Conservation (phyloP, 164 flowering plant species). For the Liquidambar formosana region DNA sequence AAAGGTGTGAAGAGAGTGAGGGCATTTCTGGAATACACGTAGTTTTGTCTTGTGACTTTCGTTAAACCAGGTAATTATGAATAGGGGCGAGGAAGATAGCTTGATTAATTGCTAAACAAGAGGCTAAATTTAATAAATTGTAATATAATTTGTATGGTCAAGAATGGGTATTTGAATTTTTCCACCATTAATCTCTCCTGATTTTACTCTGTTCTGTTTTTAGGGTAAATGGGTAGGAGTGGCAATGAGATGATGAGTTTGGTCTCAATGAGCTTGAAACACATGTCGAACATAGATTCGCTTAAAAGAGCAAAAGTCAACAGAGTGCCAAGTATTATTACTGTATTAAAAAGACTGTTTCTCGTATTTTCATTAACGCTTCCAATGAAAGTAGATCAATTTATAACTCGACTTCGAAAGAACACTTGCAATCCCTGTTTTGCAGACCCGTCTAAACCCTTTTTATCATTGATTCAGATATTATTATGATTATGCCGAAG, state of each 20-base stretch:
- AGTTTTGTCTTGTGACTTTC: background rate
- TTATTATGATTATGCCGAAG: too few species aligned
- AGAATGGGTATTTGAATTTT: slow-evolving; percentile 7
- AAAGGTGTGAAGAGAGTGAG: background rate
- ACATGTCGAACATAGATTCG: too few species aligned
- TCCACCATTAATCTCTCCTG: slow-evolving; percentile 11
- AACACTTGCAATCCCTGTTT: too few species aligned
- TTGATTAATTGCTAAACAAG: slow-evolving; percentile 18
- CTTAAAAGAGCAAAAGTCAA: too few species aligned
- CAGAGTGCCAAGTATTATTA: too few species aligned
- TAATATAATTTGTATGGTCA: slow-evolving; percentile 5
- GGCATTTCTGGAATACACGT: slow-evolving; percentile 7
- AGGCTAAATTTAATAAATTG: slow-evolving; percentile 1
- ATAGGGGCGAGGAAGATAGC: background rate
- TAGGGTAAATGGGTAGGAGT: background rate
- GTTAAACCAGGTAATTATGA: background rate
- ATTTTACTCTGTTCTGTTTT: slow-evolving; percentile 1
- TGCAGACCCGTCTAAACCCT: too few species aligned
- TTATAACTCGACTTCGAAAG: too few species aligned
- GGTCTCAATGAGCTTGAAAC: background rate
- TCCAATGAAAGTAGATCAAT: too few species aligned
- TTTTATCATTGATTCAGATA: too few species aligned
- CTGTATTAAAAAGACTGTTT: too few species aligned
- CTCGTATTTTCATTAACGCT: too few species aligned
- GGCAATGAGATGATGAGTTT: background rate